Conservation (phyloP, 106 monocot genomes). For the Apostasia ramifera region DNA sequence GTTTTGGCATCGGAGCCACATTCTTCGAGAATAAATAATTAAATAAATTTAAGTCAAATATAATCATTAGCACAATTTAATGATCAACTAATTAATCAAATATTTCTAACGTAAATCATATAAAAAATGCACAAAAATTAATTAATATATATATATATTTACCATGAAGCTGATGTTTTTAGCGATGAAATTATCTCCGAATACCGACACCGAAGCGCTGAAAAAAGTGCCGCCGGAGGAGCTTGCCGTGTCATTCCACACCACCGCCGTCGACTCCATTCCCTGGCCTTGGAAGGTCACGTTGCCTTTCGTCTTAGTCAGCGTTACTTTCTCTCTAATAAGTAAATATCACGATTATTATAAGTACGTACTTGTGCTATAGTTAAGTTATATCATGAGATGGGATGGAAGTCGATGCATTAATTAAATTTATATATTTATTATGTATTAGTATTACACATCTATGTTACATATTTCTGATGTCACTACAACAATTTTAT, state of each 20-base stretch:
- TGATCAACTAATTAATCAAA: background rate
- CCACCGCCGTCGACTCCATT: constrained; percentile 46
- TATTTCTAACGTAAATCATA: no score
- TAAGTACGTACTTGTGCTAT: no score
- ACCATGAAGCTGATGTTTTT: constrained; percentile 99
- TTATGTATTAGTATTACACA: no score
- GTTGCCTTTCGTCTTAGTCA: constrained; percentile 57
- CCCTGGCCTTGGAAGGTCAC: constrained; percentile 93
- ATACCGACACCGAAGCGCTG: constrained; percentile 57
- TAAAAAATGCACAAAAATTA: no score
- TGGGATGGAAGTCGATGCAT: no score
- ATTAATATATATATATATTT: background rate
- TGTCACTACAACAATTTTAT: no score
- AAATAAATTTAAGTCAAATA: background rate
- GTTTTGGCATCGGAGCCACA: constrained; percentile 75
- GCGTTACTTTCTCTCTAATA: constrained; percentile 65
- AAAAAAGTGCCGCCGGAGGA: constrained; percentile 68
- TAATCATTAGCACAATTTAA: background rate
- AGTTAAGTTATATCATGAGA: no score
- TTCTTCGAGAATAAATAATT: constrained; percentile 40
- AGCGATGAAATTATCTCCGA: constrained; percentile 55
- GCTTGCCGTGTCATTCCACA: constrained; percentile 90
- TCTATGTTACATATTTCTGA: no score
- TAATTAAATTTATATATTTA: no score
- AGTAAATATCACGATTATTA: background rate